phyloP scores from a whole-genome alignment of 2,329 filamentous ascomycete species.

The Hypomyces perniciosus region DNA sequence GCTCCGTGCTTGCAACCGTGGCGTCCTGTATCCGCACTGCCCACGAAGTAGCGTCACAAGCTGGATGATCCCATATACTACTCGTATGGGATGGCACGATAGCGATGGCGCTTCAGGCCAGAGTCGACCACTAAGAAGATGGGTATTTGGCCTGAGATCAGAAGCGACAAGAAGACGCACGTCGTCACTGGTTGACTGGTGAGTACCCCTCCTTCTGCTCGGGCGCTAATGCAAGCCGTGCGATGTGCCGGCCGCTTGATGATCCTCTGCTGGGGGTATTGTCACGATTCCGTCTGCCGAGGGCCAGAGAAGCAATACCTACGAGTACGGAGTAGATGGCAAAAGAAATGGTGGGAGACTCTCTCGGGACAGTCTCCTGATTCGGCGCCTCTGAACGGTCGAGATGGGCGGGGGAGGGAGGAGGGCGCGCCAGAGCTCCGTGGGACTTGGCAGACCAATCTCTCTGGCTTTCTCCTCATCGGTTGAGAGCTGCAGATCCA shows the following conservation, averaged over 20 bases:
- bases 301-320: background rate
- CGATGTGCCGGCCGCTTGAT: slow-evolving; percentile 10
- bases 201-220: slow-evolving; percentile 2
- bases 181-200: background rate
- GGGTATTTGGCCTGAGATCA: background rate
- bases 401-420: too few relatives aligned
- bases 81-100: slow-evolving; percentile 3
- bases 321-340: background rate
- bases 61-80: background rate
- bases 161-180: background rate
- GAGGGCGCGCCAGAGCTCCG: too few relatives aligned
- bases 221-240: slow-evolving; percentile 16
- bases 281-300: background rate
- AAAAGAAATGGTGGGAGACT: too few relatives aligned
- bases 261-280: background rate
- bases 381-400: too few relatives aligned
- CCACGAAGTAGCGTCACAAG: background rate
- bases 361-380: too few relatives aligned
- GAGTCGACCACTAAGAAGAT: slow-evolving; percentile 8
- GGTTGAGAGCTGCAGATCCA: slow-evolving; percentile 7
- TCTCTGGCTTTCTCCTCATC: background rate
- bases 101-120: background rate
- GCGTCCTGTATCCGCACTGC: slow-evolving; percentile 5
- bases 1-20: slow-evolving; percentile 7
- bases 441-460: too few relatives aligned